phyloP scores from a whole-genome alignment of 2,329 filamentous ascomycete species.

The Cadophora sp. region DNA sequence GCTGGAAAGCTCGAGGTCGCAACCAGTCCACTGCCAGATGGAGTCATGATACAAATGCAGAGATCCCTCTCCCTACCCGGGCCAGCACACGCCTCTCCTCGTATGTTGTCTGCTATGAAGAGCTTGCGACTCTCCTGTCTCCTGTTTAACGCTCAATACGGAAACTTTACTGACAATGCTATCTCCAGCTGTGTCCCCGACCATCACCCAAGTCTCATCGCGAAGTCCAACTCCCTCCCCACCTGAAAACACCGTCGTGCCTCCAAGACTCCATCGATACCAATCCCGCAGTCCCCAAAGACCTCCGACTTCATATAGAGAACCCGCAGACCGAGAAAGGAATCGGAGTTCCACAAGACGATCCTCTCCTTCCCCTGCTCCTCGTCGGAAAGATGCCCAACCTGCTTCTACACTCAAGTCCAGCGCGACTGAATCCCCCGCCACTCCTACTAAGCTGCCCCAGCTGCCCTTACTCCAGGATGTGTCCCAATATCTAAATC shows the following conservation, averaged over 20 bases:
- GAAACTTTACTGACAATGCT: slow-evolving; percentile 26
- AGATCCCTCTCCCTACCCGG: slow-evolving; percentile 47
- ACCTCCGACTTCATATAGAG: slow-evolving; percentile 53
- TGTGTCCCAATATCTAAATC: slow-evolving; percentile 69
- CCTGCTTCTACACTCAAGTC: slow-evolving; percentile 38
- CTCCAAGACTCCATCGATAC: slow-evolving; percentile 55
- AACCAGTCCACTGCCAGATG: slow-evolving; percentile 40
- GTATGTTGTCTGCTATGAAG: slow-evolving; percentile 39
- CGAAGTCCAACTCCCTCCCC: slow-evolving; percentile 63
- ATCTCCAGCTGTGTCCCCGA: slow-evolving; percentile 57
- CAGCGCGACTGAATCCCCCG: slow-evolving; percentile 30
- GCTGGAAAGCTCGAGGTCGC: slow-evolving; percentile 41
- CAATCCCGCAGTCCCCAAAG: slow-evolving; percentile 63
- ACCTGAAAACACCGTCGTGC: slow-evolving; percentile 58
- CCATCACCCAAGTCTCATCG: slow-evolving; percentile 57
- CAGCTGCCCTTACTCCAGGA: slow-evolving; percentile 64
- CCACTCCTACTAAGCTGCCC: slow-evolving; percentile 40
- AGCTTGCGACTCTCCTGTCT: slow-evolving; percentile 7
- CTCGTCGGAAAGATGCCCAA: slow-evolving; percentile 44
- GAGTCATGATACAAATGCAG: slow-evolving; percentile 47
- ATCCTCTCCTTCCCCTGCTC: slow-evolving; percentile 38
- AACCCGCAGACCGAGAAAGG: slow-evolving; percentile 54
- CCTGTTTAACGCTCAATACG: background rate
- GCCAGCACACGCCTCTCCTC: slow-evolving; percentile 46
- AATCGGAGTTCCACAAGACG: slow-evolving; percentile 45